Base-by-base conservation (phyloP, 805 yeast genomes). In the Hermanozyma aechmeae region DNA sequence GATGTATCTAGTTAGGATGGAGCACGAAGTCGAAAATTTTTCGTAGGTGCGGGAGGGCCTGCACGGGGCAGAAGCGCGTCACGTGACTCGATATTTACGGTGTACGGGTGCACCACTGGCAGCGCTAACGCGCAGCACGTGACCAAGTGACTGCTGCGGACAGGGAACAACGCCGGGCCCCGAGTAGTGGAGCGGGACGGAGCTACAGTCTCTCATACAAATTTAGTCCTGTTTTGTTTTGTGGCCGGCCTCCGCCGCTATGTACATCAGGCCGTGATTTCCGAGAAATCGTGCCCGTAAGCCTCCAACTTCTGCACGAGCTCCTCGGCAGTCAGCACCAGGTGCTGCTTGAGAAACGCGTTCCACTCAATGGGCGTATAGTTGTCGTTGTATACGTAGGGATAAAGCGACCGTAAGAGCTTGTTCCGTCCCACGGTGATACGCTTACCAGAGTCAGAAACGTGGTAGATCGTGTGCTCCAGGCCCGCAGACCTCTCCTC, bases 381-480 rank as follows among this genome's bases (percentile, higher is more conserved):
- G 35, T 51, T 53, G 37, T 62, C 65, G 29, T 45, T 43, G 44
- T 59, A 58, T 31, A 65, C 79, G 21, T 58, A 57, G 8, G 74
- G 71, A 47, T 61, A 78, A 40, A 81, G 59, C 27, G 52, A 58
- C 33, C 65, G 59, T 33, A 82, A 51, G 28, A 85, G 59, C 45
- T 65, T 71, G 49, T 81, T 70, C 53, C 76, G 76, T 25, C 92
- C 89, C 24, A 71, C 76, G 3, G 58, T 61, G 29, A 85, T 49
- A 31, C 69, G 61, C 40, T 43, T 51, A 24, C 71, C 68, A 24
- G 60, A 51, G 14, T 51, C 51, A 31, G 52, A 53, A 15, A 68
- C 52, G 49, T 63, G 73, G 48, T 61, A 79, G 3, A 82, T 68
- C 15, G 62, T 61, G 10, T 30, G 50, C 11, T 48, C 27, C 6